Evolutionary conservation across 805 yeast genomes (phyloP), one percentile per base, ranked within the genome.

Genomic region (Myxozyma kluyveri): DNA sequence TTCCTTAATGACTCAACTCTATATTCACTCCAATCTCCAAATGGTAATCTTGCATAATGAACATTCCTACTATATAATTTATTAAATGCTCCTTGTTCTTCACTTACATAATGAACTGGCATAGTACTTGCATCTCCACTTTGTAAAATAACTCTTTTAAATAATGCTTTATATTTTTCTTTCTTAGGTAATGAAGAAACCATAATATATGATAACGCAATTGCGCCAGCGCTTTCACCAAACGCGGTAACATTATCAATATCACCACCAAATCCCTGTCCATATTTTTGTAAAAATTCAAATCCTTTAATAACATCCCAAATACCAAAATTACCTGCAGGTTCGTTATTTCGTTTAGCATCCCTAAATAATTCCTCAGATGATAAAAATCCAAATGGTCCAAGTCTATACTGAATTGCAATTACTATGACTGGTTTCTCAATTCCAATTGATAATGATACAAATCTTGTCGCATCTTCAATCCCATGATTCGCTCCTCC

Each of bases 181-280:
- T 41, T 38, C n/a, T 41, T 33, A 4, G 43, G 14, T 43, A 42
- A 45, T 19, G 31, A 35, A 17, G 43, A 22, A 2, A 44, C 40
- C 4, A 45, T 43, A 21, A 48, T 22, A 22, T 45, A 42, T 3
- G 49, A 40, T 1, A 37, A 10, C 22, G 37, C 3, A 18, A 46
- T 33, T 19, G 52, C 57, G n/a, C 67, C 80, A 4, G 79, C 78
- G 44, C 74, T 67, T 22, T 73, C 54, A 1, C 79, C 79, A 32
- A 72, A 72, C 12, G 72, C 66, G 0, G 77, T 68, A 32, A 75
- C 66, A 40, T 64, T 62, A 4, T 70, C 69, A 0, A 66, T 64
- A 59, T 75, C 65, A 41, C 79, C 78, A n/a, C 76, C 76, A 57
- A 75, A 74, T 29, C 67, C 56, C 14, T 54, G 54, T 49, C 75